These are phyloP conservation scores for Trichoderma sp. DNA, from an alignment of 2,329 filamentous ascomycete genomes.

Conservation along the genomic window DNA sequence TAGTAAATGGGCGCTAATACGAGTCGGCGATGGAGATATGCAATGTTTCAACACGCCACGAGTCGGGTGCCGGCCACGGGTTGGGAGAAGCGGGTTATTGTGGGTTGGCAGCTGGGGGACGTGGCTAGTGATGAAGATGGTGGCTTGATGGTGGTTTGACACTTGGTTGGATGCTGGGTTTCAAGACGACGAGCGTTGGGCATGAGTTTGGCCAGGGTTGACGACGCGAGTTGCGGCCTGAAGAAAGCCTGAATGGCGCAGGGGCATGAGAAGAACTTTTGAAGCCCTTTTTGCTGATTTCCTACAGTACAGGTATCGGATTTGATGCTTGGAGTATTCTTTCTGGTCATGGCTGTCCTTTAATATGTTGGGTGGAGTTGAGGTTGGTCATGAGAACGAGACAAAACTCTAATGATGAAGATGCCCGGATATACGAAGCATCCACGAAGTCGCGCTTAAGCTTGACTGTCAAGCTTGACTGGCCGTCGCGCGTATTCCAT, in stretches of 20 bases:
- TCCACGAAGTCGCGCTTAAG: slow-evolving; percentile 3
- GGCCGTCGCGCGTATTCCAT: neutral
- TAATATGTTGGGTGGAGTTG: neutral
- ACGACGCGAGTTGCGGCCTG: neutral
- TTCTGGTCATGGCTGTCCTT: neutral
- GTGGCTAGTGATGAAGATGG: neutral
- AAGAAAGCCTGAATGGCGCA: neutral
- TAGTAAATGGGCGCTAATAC: neutral
- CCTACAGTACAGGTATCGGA: neutral
- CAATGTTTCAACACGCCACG: slow-evolving; percentile 19
- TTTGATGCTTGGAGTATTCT: neutral
- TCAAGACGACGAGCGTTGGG: neutral
- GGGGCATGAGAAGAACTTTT: neutral
- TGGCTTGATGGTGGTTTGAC: neutral
- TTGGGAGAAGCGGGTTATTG: neutral
- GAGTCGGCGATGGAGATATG: neutral
- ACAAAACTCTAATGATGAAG: neutral
- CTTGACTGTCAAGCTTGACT: neutral
- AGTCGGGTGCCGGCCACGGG: slow-evolving; percentile 1
- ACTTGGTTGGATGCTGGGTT: neutral
- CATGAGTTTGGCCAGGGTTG: neutral
- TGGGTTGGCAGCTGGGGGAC: neutral
- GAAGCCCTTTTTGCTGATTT: neutral
- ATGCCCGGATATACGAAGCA: neutral
- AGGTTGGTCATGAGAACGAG: neutral